phyloP scores from a whole-genome alignment of 2,329 filamentous ascomycete species.

The Paramyrothecium roridum region DNA sequence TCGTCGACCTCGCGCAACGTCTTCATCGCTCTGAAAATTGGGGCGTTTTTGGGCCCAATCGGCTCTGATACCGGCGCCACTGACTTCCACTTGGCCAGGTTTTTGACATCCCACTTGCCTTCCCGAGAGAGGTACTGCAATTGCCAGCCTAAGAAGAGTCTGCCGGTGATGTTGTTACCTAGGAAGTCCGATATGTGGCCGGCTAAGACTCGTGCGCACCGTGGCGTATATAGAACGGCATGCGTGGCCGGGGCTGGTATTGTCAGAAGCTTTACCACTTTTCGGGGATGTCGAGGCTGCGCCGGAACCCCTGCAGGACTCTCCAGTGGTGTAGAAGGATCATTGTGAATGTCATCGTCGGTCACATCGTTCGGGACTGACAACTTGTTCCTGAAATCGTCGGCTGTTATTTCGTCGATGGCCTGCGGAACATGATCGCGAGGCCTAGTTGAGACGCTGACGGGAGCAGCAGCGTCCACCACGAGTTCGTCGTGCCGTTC shows the following conservation, averaged over 20 bases:
- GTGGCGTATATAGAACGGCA: conserved; percentile 76
- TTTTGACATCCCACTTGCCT: conserved; percentile 98
- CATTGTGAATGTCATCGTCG: conserved; percentile 35
- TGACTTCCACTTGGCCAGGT: conserved; percentile 84
- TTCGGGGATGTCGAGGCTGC: conserved; percentile 44
- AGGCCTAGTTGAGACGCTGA: conserved; percentile 31
- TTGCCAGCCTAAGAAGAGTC: conserved; percentile 85
- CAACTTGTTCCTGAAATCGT: conserved; percentile 18
- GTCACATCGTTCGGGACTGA: conserved; percentile 14
- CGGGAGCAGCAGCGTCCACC: conserved; percentile 47
- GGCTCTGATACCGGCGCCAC: conserved; percentile 73
- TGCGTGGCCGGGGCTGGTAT: conserved; percentile 79
- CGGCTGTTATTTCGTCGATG: conserved; percentile 29
- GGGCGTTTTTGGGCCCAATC: conserved; percentile 53
- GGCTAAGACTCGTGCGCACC: conserved; percentile 71
- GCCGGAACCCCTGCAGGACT: conserved; percentile 38
- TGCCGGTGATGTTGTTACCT: conserved; percentile 67
- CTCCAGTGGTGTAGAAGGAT: conserved; percentile 45
- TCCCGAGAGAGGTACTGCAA: conserved; percentile 82
- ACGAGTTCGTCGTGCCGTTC: background rate
- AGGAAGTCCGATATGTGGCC: conserved; percentile 84
- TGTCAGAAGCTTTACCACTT: conserved; percentile 64
- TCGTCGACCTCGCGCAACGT: conserved; percentile 88
- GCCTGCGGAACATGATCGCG: conserved; percentile 28
- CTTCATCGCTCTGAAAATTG: conserved; percentile 85